A percentile compares a stretch with the other conserved stretches of the same genome.
Evolutionary conservation across 2,329 filamentous ascomycete species (phyloP).

Genomic region (Exophiala xenobiotica): DNA sequence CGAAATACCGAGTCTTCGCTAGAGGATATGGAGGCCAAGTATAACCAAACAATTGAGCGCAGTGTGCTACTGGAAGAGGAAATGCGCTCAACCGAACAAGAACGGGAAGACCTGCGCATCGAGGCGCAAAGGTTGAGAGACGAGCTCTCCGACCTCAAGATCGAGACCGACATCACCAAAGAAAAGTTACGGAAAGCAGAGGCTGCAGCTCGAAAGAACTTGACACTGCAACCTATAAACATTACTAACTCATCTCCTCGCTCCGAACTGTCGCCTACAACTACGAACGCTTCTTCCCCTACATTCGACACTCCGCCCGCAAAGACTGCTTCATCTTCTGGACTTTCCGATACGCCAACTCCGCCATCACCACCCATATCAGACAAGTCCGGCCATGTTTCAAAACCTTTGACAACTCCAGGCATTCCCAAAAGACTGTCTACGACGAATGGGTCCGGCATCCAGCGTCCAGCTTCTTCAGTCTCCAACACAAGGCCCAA

Average conservation of each 20-base stretch:
- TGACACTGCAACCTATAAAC: slow-evolving; percentile 47
- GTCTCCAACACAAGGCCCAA: slow-evolving; percentile 38
- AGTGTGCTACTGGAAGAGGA: slow-evolving; percentile 94
- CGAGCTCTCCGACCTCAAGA: slow-evolving; percentile 87
- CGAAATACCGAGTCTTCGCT: slow-evolving; percentile 93
- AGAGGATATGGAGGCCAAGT: slow-evolving; percentile 96
- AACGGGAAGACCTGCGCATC: slow-evolving; percentile 84
- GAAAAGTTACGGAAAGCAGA: slow-evolving; percentile 82
- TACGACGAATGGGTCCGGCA: slow-evolving; percentile 47
- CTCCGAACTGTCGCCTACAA: slow-evolving; percentile 74
- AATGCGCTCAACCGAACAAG: slow-evolving; percentile 85
- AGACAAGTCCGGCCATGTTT: slow-evolving; percentile 63
- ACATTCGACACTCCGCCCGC: slow-evolving; percentile 82
- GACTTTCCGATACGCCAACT: slow-evolving; percentile 68
- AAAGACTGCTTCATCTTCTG: slow-evolving; percentile 61
- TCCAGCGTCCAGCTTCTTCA: slow-evolving; percentile 54
- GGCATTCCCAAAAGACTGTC: slow-evolving; percentile 46
- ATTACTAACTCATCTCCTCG: slow-evolving; percentile 35
- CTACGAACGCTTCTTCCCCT: slow-evolving; percentile 83
- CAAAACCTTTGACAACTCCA: slow-evolving; percentile 54
- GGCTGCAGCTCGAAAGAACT: slow-evolving; percentile 51
- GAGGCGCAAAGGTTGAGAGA: slow-evolving; percentile 86
- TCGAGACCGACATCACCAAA: slow-evolving; percentile 90
- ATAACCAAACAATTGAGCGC: slow-evolving; percentile 89
- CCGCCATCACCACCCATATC: slow-evolving; percentile 94